Base-by-base conservation (phyloP, 1,284 basidiomycete species). In the Fomitiporia mediterranea region DNA sequence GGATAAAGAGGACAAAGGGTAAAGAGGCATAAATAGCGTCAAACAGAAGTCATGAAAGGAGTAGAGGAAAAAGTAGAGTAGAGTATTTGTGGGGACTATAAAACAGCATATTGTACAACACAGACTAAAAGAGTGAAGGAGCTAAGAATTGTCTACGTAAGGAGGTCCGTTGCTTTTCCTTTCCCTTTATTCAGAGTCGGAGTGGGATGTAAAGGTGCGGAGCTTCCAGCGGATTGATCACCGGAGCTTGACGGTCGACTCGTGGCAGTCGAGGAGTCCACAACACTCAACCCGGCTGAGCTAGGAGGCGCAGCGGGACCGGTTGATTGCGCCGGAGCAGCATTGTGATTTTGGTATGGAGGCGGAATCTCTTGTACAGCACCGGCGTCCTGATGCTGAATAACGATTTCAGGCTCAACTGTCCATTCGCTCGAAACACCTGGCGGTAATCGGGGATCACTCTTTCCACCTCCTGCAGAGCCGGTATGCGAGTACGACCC, bases 331-430 rank as follows among this genome's bases (percentile, higher is more conserved):
- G 30, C 38, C 35, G 46, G 52, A 62, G 21, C 7, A 30, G 39
- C 67, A 64, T 66, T 67, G 67, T 59, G 61, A 55, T 65, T 64
- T 19, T 58, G 38, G 43, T 70, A 70, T 11, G 69, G 68, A 27
- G 69, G 69, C 17, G 69, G 69, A 6, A 69, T 61, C 56, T 69
- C 67, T 50, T 67, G 65, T 11, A 70, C 65, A 44, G 66, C 60
- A n/a, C 67, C 68, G 28, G 66, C 69, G 39, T 69, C 69, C 4
- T 64, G 63, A 50, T 69, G 68, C 48, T 70, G 69, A 30, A 69
- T 66, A 59, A 69, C 67, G 56, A 69, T 65, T 50, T 68, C 67
- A n/a, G 67, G 65, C 35, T 63, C 59, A 23, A 60, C 50, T 23
- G n/a, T 30, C 48, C 48, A 56, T 15, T 56, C 39, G n/a, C 32